phyloP scores from a whole-genome alignment of 805 yeast species.

The Lipomyces kockii region DNA sequence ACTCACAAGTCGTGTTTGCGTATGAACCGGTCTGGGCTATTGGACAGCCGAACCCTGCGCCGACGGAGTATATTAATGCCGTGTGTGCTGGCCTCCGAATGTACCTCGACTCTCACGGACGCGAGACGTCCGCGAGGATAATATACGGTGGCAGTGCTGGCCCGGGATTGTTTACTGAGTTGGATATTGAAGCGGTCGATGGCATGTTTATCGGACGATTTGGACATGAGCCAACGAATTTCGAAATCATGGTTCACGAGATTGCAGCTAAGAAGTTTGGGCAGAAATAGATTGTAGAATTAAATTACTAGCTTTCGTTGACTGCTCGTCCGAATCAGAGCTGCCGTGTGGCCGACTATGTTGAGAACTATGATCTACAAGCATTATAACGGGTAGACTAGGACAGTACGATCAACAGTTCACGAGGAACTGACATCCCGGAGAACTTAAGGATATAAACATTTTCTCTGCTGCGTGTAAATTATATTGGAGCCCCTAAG shows the following conservation, averaged over 20 bases:
- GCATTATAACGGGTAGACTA: no score
- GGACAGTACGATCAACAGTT: no score
- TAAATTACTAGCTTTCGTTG: no score
- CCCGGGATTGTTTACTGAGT: constrained; percentile 38
- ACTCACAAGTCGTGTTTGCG: constrained; percentile 37
- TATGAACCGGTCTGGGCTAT: constrained; percentile 46
- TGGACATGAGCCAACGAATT: constrained; percentile 40
- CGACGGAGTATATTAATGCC: constrained; percentile 37
- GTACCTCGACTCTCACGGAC: constrained; percentile 24
- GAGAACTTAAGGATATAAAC: no score
- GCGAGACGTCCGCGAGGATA: constrained; percentile 25
- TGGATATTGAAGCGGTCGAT: constrained; percentile 37
- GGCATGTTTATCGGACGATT: constrained; percentile 43
- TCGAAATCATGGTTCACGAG: constrained; percentile 38
- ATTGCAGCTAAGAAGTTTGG: constrained; percentile 8
- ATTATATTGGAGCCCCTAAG: no score
- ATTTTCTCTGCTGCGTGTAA: no score
- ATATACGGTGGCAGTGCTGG: constrained; percentile 43
- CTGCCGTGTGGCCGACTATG: no score
- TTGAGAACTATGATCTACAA: no score
- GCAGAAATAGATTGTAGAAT: no score
- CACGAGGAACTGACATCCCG: no score
- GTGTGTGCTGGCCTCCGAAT: constrained; percentile 38
- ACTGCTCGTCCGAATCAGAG: no score
- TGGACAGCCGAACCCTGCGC: constrained; percentile 43